Conservation (phyloP, 805 yeast species). For the Monosporozyma siamensis region DNA sequence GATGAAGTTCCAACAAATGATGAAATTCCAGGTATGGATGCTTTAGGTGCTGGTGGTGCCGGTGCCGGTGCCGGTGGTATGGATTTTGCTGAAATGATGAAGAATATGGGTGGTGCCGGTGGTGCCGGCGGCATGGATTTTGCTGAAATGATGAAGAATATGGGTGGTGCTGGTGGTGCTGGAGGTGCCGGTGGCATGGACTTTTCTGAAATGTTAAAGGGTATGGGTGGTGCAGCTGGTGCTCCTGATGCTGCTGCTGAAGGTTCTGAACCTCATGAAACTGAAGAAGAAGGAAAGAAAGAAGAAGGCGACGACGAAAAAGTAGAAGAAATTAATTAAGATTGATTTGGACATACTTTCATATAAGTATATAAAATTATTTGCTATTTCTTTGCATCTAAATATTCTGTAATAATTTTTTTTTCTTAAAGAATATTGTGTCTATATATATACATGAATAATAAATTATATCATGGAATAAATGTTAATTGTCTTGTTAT, state of each 20-base stretch:
- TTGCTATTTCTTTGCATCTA: no score
- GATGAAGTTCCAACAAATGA: constrained; percentile 41
- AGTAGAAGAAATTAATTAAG: neutral
- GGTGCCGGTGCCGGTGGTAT: constrained; percentile 27
- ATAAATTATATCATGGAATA: neutral
- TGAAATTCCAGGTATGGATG: constrained; percentile 28
- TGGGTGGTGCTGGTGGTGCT: constrained; percentile 18
- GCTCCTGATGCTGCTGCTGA: no score
- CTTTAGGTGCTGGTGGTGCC: constrained; percentile 34
- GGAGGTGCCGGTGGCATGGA: constrained; percentile 29
- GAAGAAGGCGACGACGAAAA: constrained; percentile 4
- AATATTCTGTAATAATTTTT: no score
- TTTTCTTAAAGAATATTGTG: no score
- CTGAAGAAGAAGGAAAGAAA: constrained; percentile 4
- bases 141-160: constrained; percentile 19
- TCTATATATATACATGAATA: no score
- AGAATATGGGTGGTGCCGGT: constrained; percentile 29
- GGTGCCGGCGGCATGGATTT: constrained; percentile 27
- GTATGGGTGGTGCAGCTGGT: constrained; percentile 24
- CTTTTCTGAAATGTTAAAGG: constrained; percentile 9
- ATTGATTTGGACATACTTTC: no score
- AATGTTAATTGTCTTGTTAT: constrained; percentile 4
- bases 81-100: constrained; percentile 30
- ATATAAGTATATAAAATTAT: no score
- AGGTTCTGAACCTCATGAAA: no score